Base-by-base conservation (phyloP, 768 basidiomycete genomes). In the Macrolepiota dolichaula region DNA sequence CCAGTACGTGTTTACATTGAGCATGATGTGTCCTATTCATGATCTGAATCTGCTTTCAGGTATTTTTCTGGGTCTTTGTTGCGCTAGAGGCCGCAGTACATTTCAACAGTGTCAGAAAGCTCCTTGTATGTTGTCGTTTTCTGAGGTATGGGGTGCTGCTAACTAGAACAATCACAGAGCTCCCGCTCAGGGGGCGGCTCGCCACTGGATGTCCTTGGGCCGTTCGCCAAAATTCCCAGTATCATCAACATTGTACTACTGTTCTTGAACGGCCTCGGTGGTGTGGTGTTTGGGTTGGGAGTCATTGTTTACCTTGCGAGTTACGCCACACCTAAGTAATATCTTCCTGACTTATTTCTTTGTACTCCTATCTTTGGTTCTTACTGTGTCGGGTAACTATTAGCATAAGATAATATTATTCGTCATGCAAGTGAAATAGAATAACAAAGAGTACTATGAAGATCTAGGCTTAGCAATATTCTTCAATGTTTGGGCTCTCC, bases 41-140 rank as follows among this genome's bases (percentile, higher is more conserved):
- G 24, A 38, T n/a, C n/a, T 47, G 59, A 55, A 57, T 42, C 35
- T 57, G 51, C 40, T 35, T n/a, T 57, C 44, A 92, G 91, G 86
- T 89, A 0, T 90, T 94, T 75, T 90, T 93, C 70, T 92, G 89
- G 89, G 87, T 83, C 7, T 92, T 93, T 62, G 82, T 84, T 40
- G 88, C 91, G 0, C 69, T 93, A 3, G 83, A 92, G 65, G 77
- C 92, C 24, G 79, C 80, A 19, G 68, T 94, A 47, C 89, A 92
- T 66, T 91, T 91, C 9, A 67, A 86, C 64, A 84, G 86, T 57
- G 83, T 93, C 72, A 86, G 90, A 68, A 81, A 80, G 12, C 84
- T 86, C 60, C 81, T 87, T 63, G 91, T 91, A 68, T 68, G 89
- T 69, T 12, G 10, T 27, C 12, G 38, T 63, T 38, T 49, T 52